Base-by-base conservation (phyloP, 2,329 filamentous ascomycete species). In the Blastomyces percursus region DNA sequence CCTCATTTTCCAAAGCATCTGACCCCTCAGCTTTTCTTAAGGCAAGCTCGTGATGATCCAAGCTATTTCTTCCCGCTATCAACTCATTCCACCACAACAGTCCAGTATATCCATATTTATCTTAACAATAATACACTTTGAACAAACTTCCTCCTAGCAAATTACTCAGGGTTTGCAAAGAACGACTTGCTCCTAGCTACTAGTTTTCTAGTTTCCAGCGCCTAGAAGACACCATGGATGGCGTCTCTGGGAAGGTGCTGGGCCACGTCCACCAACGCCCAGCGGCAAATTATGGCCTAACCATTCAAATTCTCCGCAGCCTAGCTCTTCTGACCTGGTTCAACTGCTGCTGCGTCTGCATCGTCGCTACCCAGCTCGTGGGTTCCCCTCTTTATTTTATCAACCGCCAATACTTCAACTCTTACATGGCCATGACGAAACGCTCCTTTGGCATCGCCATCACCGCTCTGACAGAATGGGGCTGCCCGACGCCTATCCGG, bases 371-470 rank as follows among this genome's bases (percentile, higher is more conserved):
- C 6, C 85, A 87, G 67, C 75, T 86, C 63, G 74, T 86, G 55
- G 84, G 85, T 19, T 77, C 81, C 9, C 84, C 84, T 0, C 72
- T 87, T 40, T 86, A 86, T 69, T 71, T 86, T 61, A 80, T 85
- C 69, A 82, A 84, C 67, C 81, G 80, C 61, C 77, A 82, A 56
- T 85, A 82, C 69, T 87, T 85, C 71, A 83, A 87, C 69, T 78
- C 79, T 11, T 87, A 84, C 69, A 87, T 87, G 81, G 82, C 84
- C 27, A 82, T 83, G 70, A 87, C 85, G 21, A 87, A 87, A 71
- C 81, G 86, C 70, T 83, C 80, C 6, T 87, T 87, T 70, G 84
- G 82, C 0, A 76, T 87, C n/a, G 76, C 85, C 27, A 80, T 85
- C 63, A 84, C 81, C 2, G 83, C 83, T 48, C 75, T 86, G 63